Conservation (phyloP, 257 asterid species). For the Salvia splendens region DNA sequence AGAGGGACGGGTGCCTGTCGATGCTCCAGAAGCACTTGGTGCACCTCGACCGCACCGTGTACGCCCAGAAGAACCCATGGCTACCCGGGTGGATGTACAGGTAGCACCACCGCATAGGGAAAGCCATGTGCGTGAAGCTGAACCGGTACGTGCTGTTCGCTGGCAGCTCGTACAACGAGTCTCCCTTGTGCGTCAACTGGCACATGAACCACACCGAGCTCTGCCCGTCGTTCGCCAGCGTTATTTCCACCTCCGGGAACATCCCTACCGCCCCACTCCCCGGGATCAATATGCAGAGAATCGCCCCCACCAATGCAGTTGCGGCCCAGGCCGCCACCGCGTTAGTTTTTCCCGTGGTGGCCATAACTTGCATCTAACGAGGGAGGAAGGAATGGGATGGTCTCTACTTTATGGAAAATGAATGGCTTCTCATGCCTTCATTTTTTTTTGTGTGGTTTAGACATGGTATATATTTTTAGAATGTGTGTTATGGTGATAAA, state of each 20-base stretch:
- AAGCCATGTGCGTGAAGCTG: conserved; percentile 44
- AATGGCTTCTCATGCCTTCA: background rate
- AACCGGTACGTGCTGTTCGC: conserved; percentile 42
- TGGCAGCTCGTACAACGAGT: conserved; percentile 37
- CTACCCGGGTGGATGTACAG: conserved; percentile 35
- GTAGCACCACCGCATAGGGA: conserved; percentile 73
- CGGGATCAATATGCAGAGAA: background rate
- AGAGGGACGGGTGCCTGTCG: conserved; percentile 40
- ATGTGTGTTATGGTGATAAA: background rate
- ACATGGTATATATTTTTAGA: conserved; percentile 7
- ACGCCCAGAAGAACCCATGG: conserved; percentile 63
- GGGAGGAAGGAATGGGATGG: background rate
- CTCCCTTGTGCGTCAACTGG: conserved; percentile 37
- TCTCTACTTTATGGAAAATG: background rate
- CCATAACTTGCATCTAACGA: background rate
- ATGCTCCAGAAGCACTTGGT: conserved; percentile 71
- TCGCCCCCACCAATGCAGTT: background rate
- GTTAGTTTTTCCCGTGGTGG: background rate
- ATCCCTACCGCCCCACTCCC: background rate
- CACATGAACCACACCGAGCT: conserved; percentile 47
- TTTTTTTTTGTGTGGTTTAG: background rate
- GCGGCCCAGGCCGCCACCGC: conserved; percentile 5
- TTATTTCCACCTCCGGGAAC: conserved; percentile 45
- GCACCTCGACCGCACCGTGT: conserved; percentile 56
- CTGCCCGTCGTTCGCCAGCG: conserved; percentile 48